These are phyloP conservation scores for Citrullus colocynthis DNA, from an alignment of 306 rosid genomes.

Conservation along the genomic window DNA sequence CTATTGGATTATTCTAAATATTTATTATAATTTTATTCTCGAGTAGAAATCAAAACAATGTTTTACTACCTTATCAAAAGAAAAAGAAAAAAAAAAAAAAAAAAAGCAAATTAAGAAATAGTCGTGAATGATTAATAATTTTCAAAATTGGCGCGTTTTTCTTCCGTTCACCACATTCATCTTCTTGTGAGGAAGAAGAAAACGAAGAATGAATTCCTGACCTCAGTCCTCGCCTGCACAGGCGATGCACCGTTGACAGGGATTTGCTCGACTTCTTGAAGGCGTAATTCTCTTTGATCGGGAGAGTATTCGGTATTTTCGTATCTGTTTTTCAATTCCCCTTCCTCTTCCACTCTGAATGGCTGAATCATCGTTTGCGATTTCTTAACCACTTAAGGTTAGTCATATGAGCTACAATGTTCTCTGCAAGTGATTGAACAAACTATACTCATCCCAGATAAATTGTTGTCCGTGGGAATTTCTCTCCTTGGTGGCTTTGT, in stretches of 20 bases:
- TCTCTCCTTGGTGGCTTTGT: neutral
- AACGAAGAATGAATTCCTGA: neutral
- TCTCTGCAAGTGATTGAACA: neutral
- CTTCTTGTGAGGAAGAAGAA: neutral
- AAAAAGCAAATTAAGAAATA: neutral
- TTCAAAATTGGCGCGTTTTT: neutral
- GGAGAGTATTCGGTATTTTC: constrained; percentile 28
- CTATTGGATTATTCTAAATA: neutral
- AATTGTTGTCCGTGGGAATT: neutral
- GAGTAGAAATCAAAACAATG: neutral
- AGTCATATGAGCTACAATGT: neutral
- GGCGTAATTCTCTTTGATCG: constrained; percentile 77
- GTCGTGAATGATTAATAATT: neutral
- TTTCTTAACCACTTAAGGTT: constrained; percentile 1
- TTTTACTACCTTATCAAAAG: neutral
- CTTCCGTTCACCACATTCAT: neutral
- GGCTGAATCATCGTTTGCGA: neutral
- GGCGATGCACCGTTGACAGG: constrained; percentile 4
- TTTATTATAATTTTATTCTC: neutral
- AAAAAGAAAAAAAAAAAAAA: too few species aligned
- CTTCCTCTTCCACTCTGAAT: neutral
- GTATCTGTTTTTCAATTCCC: neutral
- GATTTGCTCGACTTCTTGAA: constrained; percentile 40
- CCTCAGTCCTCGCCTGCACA: constrained; percentile 7
- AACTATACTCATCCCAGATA: neutral